Conservation (phyloP, 768 basidiomycete genomes). For the Lactarius tabidus region DNA sequence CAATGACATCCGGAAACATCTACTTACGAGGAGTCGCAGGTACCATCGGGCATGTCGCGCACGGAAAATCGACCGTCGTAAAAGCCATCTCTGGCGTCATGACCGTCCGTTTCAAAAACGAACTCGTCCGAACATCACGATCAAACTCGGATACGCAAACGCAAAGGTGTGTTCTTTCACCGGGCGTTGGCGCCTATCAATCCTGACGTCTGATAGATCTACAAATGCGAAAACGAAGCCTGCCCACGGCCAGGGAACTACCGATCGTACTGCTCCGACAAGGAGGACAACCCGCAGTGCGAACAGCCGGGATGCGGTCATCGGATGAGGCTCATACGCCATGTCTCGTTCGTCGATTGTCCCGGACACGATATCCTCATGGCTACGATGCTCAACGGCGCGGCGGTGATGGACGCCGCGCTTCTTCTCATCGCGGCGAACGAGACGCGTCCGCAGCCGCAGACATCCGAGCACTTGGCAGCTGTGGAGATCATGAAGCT, state of each 20-base stretch:
- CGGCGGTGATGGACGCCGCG: constrained; percentile 99
- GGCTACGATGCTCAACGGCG: constrained; percentile 99
- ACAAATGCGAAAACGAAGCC: constrained; percentile 91
- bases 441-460: constrained; percentile 98
- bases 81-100: constrained; percentile 98
- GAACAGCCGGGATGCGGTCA: constrained; percentile 89
- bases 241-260: constrained; percentile 95
- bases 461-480: constrained; percentile 97
- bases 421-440: constrained; percentile 94
- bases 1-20: neutral
- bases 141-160: constrained; percentile 98
- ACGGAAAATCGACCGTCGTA: constrained; percentile 94
- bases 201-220: constrained; percentile 57
- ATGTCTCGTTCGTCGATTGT: constrained; percentile 98
- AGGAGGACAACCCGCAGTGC: constrained; percentile 91
- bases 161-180: constrained; percentile 89
- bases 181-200: neutral
- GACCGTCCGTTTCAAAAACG: constrained; percentile 99
- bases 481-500: constrained; percentile 99
- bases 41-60: constrained; percentile 98
- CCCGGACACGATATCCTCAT: constrained; percentile 99
- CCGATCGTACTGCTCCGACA: constrained; percentile 88
- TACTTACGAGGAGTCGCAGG: constrained; percentile 42
- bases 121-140: constrained; percentile 97
- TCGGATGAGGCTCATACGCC: constrained; percentile 87